Conservation (phyloP, 176 grass and related monocot genomes). For the Metroxylon sagu region DNA sequence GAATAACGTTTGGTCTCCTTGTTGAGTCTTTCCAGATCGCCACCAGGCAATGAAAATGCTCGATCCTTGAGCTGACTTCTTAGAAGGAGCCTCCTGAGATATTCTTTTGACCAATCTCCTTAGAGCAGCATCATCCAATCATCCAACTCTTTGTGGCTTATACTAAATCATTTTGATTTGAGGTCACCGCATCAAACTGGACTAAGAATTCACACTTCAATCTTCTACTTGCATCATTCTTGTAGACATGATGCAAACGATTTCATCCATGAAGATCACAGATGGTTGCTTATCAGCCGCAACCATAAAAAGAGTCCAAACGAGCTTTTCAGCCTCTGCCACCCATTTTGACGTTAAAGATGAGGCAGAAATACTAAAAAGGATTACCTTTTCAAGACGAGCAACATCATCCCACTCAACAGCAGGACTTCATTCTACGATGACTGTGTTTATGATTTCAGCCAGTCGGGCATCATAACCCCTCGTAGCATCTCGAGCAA, state of each 20-base stretch:
- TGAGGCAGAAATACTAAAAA: conserved; percentile 94
- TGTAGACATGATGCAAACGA: too few relatives aligned
- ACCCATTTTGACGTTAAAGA: conserved; percentile 99
- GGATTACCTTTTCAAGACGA: conserved; percentile 90
- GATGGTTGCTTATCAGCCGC: conserved; percentile 74
- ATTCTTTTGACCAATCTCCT: too few relatives aligned
- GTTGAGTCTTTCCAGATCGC: conserved; percentile 68
- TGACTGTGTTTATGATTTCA: conserved; percentile 92
- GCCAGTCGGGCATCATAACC: conserved; percentile 49
- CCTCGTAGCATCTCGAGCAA: conserved; percentile 35
- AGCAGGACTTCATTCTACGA: conserved; percentile 86
- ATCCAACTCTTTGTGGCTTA: too few relatives aligned
- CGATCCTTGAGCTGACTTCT: conserved; percentile 86
- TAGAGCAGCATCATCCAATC: too few relatives aligned
- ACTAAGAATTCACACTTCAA: too few relatives aligned
- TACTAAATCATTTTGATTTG: too few relatives aligned
- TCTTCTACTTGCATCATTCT: too few relatives aligned
- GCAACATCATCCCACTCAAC: conserved; percentile 95
- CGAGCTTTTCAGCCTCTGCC: conserved; percentile 96
- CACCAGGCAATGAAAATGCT: conserved; percentile 62
- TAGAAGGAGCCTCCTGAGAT: conserved; percentile 57
- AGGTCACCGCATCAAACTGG: too few relatives aligned
- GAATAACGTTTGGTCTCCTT: conserved; percentile 79
- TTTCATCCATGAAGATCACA: conserved; percentile 96
- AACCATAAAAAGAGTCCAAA: conserved; percentile 88